phyloP scores from a whole-genome alignment of 805 yeast genomes.

The Saturnispora besseyi region DNA sequence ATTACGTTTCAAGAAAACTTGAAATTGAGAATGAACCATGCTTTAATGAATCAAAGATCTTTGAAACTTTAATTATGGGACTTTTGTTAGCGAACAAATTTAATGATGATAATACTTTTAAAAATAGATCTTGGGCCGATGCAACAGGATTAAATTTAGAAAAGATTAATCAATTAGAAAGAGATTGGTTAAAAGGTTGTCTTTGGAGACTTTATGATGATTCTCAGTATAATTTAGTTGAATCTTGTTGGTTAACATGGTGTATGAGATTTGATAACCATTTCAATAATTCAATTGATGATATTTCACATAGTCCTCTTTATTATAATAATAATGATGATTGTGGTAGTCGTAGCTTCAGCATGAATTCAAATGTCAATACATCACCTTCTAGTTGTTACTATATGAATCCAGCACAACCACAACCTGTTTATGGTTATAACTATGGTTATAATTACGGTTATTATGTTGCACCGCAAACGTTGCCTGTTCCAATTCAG shows the following conservation, averaged over 20 bases:
- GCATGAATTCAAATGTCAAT: background rate
- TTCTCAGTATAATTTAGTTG: constrained; percentile 25
- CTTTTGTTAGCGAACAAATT: constrained; percentile 85
- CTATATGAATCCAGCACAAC: background rate
- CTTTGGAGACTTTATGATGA: constrained; percentile 28
- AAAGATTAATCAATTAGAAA: constrained; percentile 59
- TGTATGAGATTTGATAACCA: constrained; percentile 20
- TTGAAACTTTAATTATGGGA: constrained; percentile 52
- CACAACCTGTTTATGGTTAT: background rate
- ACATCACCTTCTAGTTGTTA: background rate
- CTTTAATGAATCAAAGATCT: constrained; percentile 31
- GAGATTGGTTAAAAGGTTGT: constrained; percentile 33
- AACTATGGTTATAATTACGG: background rate
- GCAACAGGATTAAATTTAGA: constrained; percentile 75
- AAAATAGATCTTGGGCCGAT: constrained; percentile 90
- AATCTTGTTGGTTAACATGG: constrained; percentile 31
- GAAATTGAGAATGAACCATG: constrained; percentile 29
- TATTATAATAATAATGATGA: background rate
- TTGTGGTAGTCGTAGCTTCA: background rate
- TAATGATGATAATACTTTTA: constrained; percentile 93
- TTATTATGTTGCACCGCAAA: background rate
- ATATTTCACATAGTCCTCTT: constrained; percentile 1
- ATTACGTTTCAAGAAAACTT: constrained; percentile 57
- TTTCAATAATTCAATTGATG: background rate
- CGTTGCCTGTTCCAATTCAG: background rate